Evolutionary conservation across 2,329 filamentous ascomycete genomes (phyloP), one percentile per base, ranked within the genome.

Genomic region (Fusarium sp.): DNA sequence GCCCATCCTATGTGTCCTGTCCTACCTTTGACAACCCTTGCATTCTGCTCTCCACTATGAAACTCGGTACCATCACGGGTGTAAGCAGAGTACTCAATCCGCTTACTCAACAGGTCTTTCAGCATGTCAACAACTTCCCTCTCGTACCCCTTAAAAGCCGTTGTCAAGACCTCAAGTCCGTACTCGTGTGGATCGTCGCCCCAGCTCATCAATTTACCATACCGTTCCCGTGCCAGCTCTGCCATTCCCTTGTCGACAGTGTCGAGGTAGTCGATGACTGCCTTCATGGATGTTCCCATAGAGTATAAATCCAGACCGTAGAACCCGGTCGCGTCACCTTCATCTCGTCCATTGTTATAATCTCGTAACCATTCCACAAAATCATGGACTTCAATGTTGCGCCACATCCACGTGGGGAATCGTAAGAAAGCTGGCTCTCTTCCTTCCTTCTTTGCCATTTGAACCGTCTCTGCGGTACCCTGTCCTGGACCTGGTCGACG

Each of bases 371-470:
- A 73, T 67, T 71, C 71, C 16, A 71, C 51, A 35, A 73, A 73
- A 20, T 73, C 40, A 22, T 57, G 60, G 22, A 73, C 71, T 44
- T 73, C 67, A 11, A 65, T 55, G n/a, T 73, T 73, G 31, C 71
- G 63, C 71, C 71, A 73, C 63, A 73, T 71, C 70, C 51, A 73
- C 3, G 67, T 73, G 1, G 70, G 63, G 33, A 73, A 73, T 3
- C 44, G 51, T 2, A 73, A 36, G 33, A 73, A 73, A 9, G 46
- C 57, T 5, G 67, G 40, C 2, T 73, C 71, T 35, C 71, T 62
- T 6, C 62, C 62, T 31, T 55, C 61, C 22, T 71, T 27, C 11
- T 63, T 63, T 27, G 46, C 51, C 60, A 65, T 61, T 17, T 71
- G 71, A 20, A 46, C 20, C 2, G 70, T 62, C 65, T 73, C 67